These are phyloP conservation scores for Ceratocystis diversiconidia DNA, from an alignment of 2,329 filamentous ascomycete genomes.

Conservation along the genomic window DNA sequence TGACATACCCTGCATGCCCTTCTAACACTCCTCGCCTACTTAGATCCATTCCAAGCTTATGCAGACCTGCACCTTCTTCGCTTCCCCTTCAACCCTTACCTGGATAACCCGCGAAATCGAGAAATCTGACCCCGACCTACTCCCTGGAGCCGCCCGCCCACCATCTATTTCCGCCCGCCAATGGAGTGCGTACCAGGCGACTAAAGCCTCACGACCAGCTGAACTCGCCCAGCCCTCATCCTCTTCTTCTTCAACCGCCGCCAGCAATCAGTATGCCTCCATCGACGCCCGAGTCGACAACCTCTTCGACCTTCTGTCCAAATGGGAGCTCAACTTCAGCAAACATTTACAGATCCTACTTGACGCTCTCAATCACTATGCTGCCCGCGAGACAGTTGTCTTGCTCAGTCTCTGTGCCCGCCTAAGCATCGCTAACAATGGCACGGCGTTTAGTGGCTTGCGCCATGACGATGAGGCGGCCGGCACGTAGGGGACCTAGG, in stretches of 20 bases:
- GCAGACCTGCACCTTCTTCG: conserved; percentile 90
- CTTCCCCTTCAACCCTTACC: conserved; percentile 57
- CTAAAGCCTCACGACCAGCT: conserved; percentile 30
- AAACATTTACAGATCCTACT: conserved; percentile 85
- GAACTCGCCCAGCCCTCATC: conserved; percentile 25
- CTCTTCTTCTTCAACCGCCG: conserved; percentile 25
- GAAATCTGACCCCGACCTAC: conserved; percentile 65
- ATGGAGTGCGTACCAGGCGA: conserved; percentile 43
- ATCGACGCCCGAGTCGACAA: conserved; percentile 48
- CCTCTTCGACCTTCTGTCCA: conserved; percentile 72
- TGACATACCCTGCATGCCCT: background rate
- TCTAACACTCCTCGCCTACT: background rate
- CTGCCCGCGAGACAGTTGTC: conserved; percentile 91
- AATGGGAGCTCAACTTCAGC: conserved; percentile 89
- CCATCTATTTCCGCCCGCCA: conserved; percentile 45
- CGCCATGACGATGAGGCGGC: conserved; percentile 37
- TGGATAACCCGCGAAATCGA: conserved; percentile 75
- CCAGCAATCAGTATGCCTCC: conserved; percentile 27
- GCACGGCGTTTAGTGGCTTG: conserved; percentile 48
- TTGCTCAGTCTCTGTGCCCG: conserved; percentile 75
- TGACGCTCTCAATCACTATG: conserved; percentile 91
- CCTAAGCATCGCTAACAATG: conserved; percentile 68
- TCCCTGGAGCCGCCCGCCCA: conserved; percentile 39
- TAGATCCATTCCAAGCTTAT: conserved; percentile 96
- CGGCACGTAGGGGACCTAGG: background rate